phyloP scores from a whole-genome alignment of 352 stramenopile genomes.

The Phytophthora pluvialis region DNA sequence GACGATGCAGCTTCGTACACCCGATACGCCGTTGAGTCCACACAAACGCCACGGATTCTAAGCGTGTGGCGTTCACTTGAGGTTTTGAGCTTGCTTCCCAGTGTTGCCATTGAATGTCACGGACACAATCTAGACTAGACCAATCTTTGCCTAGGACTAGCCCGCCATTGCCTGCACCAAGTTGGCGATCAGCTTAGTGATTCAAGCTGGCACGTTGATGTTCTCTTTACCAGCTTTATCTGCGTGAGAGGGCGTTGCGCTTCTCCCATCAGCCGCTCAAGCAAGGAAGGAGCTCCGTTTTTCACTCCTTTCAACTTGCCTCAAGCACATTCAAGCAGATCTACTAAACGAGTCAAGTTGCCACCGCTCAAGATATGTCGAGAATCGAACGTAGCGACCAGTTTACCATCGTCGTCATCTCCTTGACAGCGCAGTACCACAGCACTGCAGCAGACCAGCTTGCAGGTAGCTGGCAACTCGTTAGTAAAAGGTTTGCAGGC shows the following conservation, averaged over 20 bases:
- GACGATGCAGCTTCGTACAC: too few relatives aligned
- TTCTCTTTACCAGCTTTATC: neutral
- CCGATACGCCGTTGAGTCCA: too few relatives aligned
- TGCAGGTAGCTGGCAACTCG: neutral
- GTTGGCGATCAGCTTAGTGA: neutral
- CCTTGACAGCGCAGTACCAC: conserved; percentile 8
- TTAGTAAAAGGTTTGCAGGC: neutral
- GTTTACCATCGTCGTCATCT: conserved; percentile 19
- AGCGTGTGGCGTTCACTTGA: neutral
- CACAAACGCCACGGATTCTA: neutral
- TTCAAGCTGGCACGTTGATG: neutral
- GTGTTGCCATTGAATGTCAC: neutral
- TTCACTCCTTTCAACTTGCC: neutral
- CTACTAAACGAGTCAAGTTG: neutral
- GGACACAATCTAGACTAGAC: neutral
- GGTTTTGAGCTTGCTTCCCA: neutral
- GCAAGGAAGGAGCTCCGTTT: neutral
- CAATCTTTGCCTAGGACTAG: neutral
- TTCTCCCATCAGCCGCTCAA: conserved; percentile 6
- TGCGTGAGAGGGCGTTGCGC: neutral
- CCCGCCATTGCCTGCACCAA: too few relatives aligned
- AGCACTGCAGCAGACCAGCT: conserved; percentile 19
- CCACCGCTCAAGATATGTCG: conserved; percentile 18
- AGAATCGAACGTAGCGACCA: conserved; percentile 13
- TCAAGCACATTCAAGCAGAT: neutral